Base-by-base conservation (phyloP, 2,329 filamentous ascomycete species). In the Clathrospora elynae region DNA sequence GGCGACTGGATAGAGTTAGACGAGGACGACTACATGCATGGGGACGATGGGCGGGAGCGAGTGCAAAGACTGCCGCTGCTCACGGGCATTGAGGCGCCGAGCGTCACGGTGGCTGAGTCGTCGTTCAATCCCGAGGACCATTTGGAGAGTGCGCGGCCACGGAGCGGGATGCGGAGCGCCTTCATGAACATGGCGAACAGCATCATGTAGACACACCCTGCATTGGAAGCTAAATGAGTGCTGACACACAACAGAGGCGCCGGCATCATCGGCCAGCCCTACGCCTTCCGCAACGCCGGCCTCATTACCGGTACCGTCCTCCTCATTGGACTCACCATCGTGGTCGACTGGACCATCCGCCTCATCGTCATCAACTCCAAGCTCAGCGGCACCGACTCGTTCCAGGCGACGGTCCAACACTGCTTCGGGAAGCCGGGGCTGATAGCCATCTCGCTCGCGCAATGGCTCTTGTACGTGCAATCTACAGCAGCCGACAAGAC, bases 111-210 rank as follows among this genome's bases (percentile, higher is more conserved):
- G 33, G 88, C 78, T 71, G 75, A 75, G 17, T 78, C 82, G 41
- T 60, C 72, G 2, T 72, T 79, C 45, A 78, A 81, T 41, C 75
- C 79, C 0, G 79, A 83, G 55, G 79, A 84, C 36, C 72, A 82
- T 46, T 66, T 85, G 42, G 81, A 84, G 55, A 77, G 71, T 51
- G 78, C 81, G 13, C 80, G 91, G 42, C 90, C 92, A 32, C 92
- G 92, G 73, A 95, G 89, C 44, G 87, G 87, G 4, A 79, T 97
- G 73, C 79, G 81, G 50, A 89, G 87, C 67, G 92, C 93, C 3
- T 97, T 99, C 59, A 96, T 97, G 90, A 99, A 99, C 73, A 99
- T 99, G 93, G 92, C 93, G 51, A 99, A 99, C 75, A 95, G 88
- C 61, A 99, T 99, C 68, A 96, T 99, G 72, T 75, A 55, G 12